Conservation (phyloP, 257 asterid genomes). For the Phtheirospermum japonicum region DNA sequence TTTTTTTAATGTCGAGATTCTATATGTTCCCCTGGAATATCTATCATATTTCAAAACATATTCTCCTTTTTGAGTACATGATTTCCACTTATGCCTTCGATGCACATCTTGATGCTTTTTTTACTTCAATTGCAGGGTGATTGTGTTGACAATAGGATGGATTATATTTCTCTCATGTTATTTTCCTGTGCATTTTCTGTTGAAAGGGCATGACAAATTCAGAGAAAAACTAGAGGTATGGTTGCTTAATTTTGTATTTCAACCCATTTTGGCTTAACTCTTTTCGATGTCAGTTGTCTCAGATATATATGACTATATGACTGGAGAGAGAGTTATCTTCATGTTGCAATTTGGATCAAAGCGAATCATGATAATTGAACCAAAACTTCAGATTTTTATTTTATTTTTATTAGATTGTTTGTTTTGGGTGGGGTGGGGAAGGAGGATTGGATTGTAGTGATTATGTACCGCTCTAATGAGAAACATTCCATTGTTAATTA, state of each 20-base stretch:
- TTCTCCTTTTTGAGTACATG: not conserved
- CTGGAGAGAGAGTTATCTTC: conserved; percentile 15
- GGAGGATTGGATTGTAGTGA: not conserved
- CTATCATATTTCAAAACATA: not conserved
- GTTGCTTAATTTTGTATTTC: conserved; percentile 18
- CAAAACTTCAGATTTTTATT: not conserved
- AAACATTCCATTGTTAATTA: conserved; percentile 11
- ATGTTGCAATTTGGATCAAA: conserved; percentile 14
- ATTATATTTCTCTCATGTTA: conserved; percentile 87
- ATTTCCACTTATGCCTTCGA: conserved; percentile 3
- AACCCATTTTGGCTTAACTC: not conserved
- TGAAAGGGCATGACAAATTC: conserved; percentile 85
- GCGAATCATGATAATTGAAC: conserved; percentile 16
- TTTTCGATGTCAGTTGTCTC: conserved; percentile 13
- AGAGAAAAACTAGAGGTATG: conserved; percentile 85
- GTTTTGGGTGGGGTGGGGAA: too few relatives aligned
- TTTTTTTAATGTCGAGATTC: too few relatives aligned
- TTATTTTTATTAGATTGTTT: too few relatives aligned
- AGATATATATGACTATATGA: conserved; percentile 10
- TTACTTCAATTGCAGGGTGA: conserved; percentile 62
- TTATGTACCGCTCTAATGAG: not conserved
- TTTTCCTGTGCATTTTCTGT: conserved; percentile 85
- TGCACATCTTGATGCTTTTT: conserved; percentile 33
- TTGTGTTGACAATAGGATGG: conserved; percentile 91
- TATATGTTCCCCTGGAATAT: not conserved